Evolutionary conservation across 192 early-diverging fungal genomes (phyloP).

Genomic region (Linnemannia exigua): DNA sequence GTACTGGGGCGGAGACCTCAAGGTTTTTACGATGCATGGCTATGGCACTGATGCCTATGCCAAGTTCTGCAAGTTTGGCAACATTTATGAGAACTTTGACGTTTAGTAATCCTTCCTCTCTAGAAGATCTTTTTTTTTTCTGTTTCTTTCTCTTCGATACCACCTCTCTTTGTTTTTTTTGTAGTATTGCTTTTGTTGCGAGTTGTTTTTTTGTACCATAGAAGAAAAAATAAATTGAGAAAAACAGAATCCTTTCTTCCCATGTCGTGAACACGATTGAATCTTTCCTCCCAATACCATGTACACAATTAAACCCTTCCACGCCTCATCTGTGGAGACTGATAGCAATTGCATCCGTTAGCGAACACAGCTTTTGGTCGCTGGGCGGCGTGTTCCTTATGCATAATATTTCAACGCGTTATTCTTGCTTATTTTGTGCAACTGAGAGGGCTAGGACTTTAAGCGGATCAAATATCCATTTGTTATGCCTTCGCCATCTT

Average conservation of each 20-base stretch:
- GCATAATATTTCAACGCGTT: too few species aligned
- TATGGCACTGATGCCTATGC: slow-evolving; percentile 96
- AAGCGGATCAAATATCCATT: too few species aligned
- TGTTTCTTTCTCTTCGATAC: slow-evolving; percentile 2
- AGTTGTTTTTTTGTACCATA: background rate
- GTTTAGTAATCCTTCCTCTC: background rate
- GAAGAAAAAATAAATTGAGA: background rate
- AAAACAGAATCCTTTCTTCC: background rate
- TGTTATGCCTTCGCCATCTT: too few species aligned
- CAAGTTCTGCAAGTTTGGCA: slow-evolving; percentile 80
- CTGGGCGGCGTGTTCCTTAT: too few species aligned
- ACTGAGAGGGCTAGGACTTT: too few species aligned
- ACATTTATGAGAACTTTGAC: slow-evolving; percentile 69
- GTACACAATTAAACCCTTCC: too few species aligned
- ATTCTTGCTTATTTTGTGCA: too few species aligned
- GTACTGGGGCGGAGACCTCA: slow-evolving; percentile 95
- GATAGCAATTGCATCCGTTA: too few species aligned
- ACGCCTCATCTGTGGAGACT: too few species aligned
- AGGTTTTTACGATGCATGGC: slow-evolving; percentile 85
- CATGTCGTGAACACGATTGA: background rate
- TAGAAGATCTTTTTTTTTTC: background rate
- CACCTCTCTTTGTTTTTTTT: background rate
- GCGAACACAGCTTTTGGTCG: too few species aligned
- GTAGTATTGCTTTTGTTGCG: background rate
- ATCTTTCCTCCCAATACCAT: too few species aligned